Evolutionary conservation across 169 alveolate species (phyloP).

Genomic region (Miamiensis avidus): DNA sequence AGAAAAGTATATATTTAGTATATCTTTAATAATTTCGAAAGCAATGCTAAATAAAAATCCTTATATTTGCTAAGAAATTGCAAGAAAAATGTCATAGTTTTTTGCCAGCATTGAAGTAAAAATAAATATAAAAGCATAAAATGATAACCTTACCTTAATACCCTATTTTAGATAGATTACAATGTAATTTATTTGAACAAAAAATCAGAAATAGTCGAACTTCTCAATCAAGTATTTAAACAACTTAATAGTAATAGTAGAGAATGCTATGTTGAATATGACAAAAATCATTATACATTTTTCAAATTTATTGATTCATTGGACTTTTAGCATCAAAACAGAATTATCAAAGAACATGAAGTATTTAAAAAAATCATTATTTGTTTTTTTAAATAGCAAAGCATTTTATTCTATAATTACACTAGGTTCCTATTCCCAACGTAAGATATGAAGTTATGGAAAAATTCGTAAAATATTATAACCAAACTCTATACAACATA

Average conservation of each 20-base stretch:
- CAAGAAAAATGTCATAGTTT: constrained; percentile 16
- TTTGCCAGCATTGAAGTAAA: constrained; percentile 12
- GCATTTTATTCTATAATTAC: neutral
- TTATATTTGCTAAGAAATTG: constrained; percentile 15
- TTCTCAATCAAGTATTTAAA: neutral
- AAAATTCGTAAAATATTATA: neutral
- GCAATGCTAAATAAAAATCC: neutral
- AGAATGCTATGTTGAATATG: constrained; percentile 11
- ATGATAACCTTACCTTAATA: neutral
- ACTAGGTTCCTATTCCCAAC: neutral
- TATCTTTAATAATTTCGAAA: constrained; percentile 3
- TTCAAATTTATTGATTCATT: constrained; percentile 11
- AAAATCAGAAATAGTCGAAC: neutral
- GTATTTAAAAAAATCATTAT: neutral
- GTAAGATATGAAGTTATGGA: constrained; percentile 2
- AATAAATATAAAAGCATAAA: neutral
- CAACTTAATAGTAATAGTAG: neutral
- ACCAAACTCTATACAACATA: neutral
- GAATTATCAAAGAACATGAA: neutral
- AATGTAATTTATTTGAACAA: neutral
- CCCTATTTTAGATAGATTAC: neutral
- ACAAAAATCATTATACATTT: neutral
- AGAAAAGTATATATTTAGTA: constrained; percentile 17
- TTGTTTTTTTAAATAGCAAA: neutral
- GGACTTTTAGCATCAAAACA: neutral